Evolutionary conservation across 176 grass and related monocot species (phyloP).

Genomic region (Triticum aestivum): DNA sequence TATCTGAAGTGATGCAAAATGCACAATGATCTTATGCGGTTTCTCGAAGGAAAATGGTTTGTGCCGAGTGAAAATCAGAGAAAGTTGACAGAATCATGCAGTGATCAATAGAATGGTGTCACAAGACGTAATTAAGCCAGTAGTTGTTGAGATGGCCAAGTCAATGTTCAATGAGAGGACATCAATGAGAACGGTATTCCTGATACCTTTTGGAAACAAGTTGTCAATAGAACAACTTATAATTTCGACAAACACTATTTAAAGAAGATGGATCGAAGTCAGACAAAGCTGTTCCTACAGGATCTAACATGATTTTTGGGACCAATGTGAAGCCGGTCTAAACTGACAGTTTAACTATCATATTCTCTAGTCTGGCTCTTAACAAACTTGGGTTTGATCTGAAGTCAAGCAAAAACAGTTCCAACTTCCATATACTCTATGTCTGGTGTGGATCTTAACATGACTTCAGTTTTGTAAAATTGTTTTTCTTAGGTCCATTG

Average conservation of each 20-base stretch:
- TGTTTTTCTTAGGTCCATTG: too few species aligned
- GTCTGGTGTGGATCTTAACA: background rate
- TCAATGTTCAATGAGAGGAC: background rate
- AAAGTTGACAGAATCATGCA: too few species aligned
- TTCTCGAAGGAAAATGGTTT: too few species aligned
- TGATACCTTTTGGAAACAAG: background rate
- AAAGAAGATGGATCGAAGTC: background rate
- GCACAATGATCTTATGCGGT: too few species aligned
- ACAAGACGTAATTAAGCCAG: too few species aligned
- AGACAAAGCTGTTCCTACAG: background rate
- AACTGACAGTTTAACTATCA: background rate
- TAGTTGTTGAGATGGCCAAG: background rate
- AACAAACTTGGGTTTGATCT: background rate
- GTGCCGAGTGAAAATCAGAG: too few species aligned
- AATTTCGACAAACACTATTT: background rate
- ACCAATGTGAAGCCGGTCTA: background rate
- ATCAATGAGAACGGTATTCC: too few species aligned
- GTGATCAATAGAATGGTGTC: too few species aligned
- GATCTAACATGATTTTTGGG: background rate
- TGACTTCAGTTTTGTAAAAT: too few species aligned
- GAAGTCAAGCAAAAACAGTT: too few species aligned
- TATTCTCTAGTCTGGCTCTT: background rate
- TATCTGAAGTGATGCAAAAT: too few species aligned
- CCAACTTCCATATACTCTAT: background rate
- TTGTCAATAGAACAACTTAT: background rate